Base-by-base conservation (phyloP, 106 monocot genomes). In the Posidonia australis region DNA sequence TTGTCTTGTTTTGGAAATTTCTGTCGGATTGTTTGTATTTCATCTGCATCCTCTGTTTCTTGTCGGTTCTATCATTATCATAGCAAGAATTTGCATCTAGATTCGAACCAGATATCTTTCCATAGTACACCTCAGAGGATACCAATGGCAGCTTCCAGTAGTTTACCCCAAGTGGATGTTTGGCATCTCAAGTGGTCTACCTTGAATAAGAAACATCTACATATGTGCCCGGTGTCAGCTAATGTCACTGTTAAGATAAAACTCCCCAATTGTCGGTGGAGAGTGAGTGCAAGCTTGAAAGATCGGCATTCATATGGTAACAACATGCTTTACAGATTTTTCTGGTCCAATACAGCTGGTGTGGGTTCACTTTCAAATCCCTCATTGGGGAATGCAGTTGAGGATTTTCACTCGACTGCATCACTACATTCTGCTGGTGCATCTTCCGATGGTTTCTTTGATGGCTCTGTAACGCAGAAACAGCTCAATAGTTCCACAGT, bases 271-370 rank as follows among this genome's bases (percentile, higher is more conserved):
- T 71, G 67, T 28, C 77, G 67, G 19, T 71, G 64, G 32, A 77
- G 70, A 68, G 64, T 72, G 9, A 74, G 57, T 71, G 78, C 66
- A 26, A 79, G 70, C 58, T 71, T 83, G 71, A 81, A 60, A 61
- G 74, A 72, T 67, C 54, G 62, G 23, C 76, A 75, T 28, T 70
- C 78, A 0, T 56, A 64, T 65, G 81, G 87, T 46, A 66, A 51
- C 19, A 85, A 81, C 64, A 84, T 79, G 77, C 54, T 84, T 9
- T 79, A 74, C 54, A 88, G 63, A 67, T 74, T 54, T 59, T 79
- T 85, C 23, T 88, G 74, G 83, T 75, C 72, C 19, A 63, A 77
- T 70, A 70, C 76, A 18, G 47, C 10, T 51, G 82, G 76, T 42
- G 64, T 27, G 25, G 70, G 41, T 54, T 72, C 68, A 47, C 78